Evolutionary conservation across 148 eudicot genomes (phyloP).

Genomic region (Silene conica): DNA sequence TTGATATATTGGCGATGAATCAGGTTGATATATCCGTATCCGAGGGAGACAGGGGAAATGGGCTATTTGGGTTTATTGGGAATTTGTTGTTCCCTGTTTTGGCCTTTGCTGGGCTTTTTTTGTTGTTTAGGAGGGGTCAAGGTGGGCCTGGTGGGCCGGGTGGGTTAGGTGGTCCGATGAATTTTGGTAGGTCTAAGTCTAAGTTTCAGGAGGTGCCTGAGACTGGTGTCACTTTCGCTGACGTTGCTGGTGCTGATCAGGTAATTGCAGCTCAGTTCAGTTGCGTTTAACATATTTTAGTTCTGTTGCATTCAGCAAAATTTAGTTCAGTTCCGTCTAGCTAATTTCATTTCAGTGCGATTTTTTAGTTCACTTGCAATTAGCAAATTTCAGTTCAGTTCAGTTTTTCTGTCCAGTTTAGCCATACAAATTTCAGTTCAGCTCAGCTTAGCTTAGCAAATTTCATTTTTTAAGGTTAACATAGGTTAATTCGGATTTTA

Average conservation of each 20-base stretch:
- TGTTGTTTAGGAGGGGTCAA: slow-evolving; percentile 72
- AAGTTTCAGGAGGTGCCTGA: slow-evolving; percentile 99
- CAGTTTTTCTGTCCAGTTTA: too few species aligned
- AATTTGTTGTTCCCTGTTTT: slow-evolving; percentile 74
- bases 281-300: too few species aligned
- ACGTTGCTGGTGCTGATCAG: slow-evolving; percentile 97
- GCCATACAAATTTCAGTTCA: too few species aligned
- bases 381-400: too few species aligned
- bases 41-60: slow-evolving; percentile 83
- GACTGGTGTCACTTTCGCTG: slow-evolving; percentile 80
- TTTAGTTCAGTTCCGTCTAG: too few species aligned
- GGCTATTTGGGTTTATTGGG: slow-evolving; percentile 70
- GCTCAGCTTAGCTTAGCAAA: too few species aligned
- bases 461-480: too few species aligned
- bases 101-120: slow-evolving; percentile 88
- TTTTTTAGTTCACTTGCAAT: too few species aligned
- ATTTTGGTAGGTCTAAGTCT: slow-evolving; percentile 89
- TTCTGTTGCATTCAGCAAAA: too few species aligned
- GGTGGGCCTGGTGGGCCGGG: slow-evolving; percentile 99
- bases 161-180: slow-evolving; percentile 98
- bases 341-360: too few species aligned
- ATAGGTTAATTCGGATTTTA: too few species aligned
- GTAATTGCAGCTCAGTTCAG: not conserved
- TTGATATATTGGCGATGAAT: slow-evolving; percentile 89
- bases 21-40: slow-evolving; percentile 93